Conservation (phyloP, 345 rosid species). For the Salix suchowensis region DNA sequence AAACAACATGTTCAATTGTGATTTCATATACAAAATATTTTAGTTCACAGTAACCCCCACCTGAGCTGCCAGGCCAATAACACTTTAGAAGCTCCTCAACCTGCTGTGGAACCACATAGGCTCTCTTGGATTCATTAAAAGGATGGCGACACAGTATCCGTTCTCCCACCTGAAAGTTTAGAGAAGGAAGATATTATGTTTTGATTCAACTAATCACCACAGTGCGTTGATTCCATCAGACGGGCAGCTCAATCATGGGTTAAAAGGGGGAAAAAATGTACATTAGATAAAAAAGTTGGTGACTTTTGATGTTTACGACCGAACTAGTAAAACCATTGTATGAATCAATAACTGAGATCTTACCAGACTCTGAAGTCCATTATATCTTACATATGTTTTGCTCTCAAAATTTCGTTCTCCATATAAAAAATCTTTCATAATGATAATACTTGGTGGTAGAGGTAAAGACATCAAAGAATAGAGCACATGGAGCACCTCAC, state of each 20-base stretch:
- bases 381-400: background rate
- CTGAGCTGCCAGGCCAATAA: slow-evolving; percentile 86
- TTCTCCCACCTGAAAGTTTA: slow-evolving; percentile 61
- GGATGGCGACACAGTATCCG: slow-evolving; percentile 95
- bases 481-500: background rate
- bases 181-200: background rate
- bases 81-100: slow-evolving; percentile 89
- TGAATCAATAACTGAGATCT: background rate
- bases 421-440: background rate
- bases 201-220: background rate
- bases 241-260: background rate
- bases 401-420: background rate
- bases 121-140: slow-evolving; percentile 91
- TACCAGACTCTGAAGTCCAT: background rate
- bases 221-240: background rate
- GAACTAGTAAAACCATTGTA: background rate
- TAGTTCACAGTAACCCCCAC: slow-evolving; percentile 25
- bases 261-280: background rate
- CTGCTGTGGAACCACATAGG: slow-evolving; percentile 84
- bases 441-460: background rate
- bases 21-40: background rate
- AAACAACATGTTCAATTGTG: background rate
- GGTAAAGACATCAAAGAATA: background rate
- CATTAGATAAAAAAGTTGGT: background rate
- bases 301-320: background rate